A percentile compares a stretch with the other conserved stretches of the same genome.
Evolutionary conservation across 352 stramenopile genomes (phyloP).

Genomic region (Phytophthora macrochlamydospora): DNA sequence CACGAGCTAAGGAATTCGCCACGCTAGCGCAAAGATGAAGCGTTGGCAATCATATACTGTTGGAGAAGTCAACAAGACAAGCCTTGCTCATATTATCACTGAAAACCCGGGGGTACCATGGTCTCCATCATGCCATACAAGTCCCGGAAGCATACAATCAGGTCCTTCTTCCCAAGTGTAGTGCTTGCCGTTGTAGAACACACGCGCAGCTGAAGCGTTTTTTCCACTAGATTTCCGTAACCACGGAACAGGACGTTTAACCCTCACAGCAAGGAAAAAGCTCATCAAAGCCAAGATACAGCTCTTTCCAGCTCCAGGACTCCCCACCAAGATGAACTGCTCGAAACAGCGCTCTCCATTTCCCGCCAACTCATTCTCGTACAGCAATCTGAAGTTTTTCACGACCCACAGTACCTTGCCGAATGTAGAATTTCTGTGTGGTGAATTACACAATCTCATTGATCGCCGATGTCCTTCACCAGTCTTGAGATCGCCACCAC

Average conservation of each 20-base stretch:
- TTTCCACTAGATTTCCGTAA: neutral
- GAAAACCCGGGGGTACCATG: neutral
- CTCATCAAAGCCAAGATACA: constrained; percentile 2
- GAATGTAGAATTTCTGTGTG: neutral
- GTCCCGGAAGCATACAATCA: neutral
- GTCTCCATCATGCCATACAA: neutral
- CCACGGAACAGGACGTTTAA: neutral
- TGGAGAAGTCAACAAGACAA: too few species aligned
- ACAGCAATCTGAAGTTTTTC: constrained; percentile 5
- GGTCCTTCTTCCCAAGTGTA: neutral
- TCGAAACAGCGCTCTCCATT: neutral
- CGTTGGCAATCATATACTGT: too few species aligned
- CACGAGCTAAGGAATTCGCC: too few species aligned
- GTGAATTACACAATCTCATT: constrained; percentile 2
- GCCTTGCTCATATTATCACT: neutral
- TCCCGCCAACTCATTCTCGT: neutral
- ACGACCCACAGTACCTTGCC: constrained; percentile 11
- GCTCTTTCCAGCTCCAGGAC: constrained; percentile 17
- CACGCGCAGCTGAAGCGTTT: neutral
- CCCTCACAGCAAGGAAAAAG: neutral
- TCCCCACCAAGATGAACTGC: constrained; percentile 18
- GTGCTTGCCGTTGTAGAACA: constrained; percentile 5
- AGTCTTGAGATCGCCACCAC: constrained; percentile 1
- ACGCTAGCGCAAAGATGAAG: too few species aligned
- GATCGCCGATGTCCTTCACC: constrained; percentile 8